A percentile compares a stretch with the other conserved stretches of the same genome.
Conservation (phyloP, 75 land plant species). For the Cupressus sempervirens region DNA sequence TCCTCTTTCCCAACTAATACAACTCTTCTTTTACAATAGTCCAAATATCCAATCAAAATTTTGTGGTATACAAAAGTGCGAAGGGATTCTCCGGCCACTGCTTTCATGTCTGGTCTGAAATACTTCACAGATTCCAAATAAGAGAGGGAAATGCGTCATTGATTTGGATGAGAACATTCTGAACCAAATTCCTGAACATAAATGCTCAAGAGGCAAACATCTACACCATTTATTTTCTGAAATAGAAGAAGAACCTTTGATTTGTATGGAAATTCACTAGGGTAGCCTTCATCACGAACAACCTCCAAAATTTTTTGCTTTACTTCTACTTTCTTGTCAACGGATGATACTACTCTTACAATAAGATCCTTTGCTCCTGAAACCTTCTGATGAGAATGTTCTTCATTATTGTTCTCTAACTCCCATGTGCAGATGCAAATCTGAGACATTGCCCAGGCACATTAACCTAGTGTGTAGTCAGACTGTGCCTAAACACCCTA, state of each 20-base stretch:
- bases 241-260: conserved; percentile 70
- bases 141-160: conserved; percentile 89
- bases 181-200: conserved; percentile 97
- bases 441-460: too few species aligned
- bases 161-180: conserved; percentile 73
- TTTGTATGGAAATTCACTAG: conserved; percentile 24
- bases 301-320: conserved; percentile 17
- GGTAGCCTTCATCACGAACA: conserved; percentile 24
- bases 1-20: too few species aligned
- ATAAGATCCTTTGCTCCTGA: conserved; percentile 29
- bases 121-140: conserved; percentile 95
- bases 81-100: conserved; percentile 85
- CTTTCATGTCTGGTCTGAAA: conserved; percentile 86
- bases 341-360: conserved; percentile 28
- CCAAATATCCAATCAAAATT: too few species aligned
- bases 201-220: conserved; percentile 94
- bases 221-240: conserved; percentile 98
- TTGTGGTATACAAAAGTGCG: conserved; percentile 97
- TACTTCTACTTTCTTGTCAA: conserved; percentile 32
- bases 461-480: too few species aligned
- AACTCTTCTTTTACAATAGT: too few species aligned
- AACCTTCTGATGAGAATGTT: too few species aligned
- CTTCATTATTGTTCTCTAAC: too few species aligned
- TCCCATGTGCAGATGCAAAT: too few species aligned
- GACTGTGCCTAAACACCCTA: too few species aligned